Evolutionary conservation across 1,139 yeast genomes (phyloP).

Genomic region (Pichiaceae sp.): DNA sequence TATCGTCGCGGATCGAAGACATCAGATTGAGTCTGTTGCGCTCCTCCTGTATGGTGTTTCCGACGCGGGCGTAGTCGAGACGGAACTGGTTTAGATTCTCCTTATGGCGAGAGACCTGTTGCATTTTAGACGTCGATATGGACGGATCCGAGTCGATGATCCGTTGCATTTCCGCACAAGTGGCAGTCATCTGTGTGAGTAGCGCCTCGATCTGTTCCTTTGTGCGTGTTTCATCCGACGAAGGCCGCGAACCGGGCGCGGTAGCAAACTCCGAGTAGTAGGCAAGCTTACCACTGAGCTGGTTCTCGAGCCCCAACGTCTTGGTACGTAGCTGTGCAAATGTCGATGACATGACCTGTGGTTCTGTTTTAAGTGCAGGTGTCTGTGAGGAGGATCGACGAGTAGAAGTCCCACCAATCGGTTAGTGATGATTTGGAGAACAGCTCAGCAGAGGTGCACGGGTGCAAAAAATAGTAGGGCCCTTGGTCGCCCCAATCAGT

Average conservation of each 20-base stretch:
- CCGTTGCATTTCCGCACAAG: conserved; percentile 29
- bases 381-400: conserved; percentile 4
- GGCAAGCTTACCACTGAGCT: conserved; percentile 41
- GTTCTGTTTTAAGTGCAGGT: not conserved
- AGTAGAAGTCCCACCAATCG: conserved; percentile 19
- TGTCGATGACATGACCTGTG: conserved; percentile 10
- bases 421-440: conserved; percentile 8
- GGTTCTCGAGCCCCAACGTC: conserved; percentile 47
- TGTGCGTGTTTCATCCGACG: conserved; percentile 37
- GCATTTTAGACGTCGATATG: conserved; percentile 59
- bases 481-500: conserved; percentile 5
- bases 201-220: conserved; percentile 34
- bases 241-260: conserved; percentile 37
- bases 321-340: conserved; percentile 47
- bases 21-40: conserved; percentile 69
- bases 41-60: conserved; percentile 57
- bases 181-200: conserved; percentile 33
- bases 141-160: conserved; percentile 36
- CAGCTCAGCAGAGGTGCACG: conserved; percentile 20
- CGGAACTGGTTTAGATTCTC: conserved; percentile 70
- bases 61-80: conserved; percentile 52
- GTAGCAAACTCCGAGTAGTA: conserved; percentile 47
- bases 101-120: conserved; percentile 76
- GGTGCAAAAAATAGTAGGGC: conserved; percentile 21
- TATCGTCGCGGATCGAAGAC: conserved; percentile 70